Conservation (phyloP, 106 monocot genomes). For the Platanthera guangdongensis region DNA sequence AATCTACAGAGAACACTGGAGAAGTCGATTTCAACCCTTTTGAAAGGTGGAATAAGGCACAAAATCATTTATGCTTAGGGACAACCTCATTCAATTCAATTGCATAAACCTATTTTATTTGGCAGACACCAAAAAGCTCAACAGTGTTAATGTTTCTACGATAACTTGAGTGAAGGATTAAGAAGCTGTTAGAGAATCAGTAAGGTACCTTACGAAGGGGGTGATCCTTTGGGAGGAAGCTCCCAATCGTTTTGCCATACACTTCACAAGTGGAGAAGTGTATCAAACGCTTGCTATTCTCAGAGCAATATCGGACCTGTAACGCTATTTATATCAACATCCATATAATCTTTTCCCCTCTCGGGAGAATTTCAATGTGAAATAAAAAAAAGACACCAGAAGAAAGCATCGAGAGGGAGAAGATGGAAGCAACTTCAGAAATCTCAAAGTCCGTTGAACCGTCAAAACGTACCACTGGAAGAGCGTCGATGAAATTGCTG, state of each 20-base stretch:
- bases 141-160: background rate
- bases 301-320: constrained; percentile 69
- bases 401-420: background rate
- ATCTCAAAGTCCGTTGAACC: background rate
- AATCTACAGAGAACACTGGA: background rate
- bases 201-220: constrained; percentile 50
- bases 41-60: background rate
- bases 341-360: background rate
- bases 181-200: background rate
- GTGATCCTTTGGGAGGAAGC: constrained; percentile 62
- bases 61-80: background rate
- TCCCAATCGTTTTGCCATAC: constrained; percentile 62
- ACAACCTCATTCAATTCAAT: no score
- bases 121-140: background rate
- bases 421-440: background rate
- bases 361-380: background rate
- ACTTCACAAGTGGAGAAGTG: constrained; percentile 76
- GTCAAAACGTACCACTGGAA: constrained; percentile 46
- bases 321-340: background rate
- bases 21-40: background rate
- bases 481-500: constrained; percentile 76
- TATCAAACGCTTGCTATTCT: constrained; percentile 53
- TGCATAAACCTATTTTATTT: no score
- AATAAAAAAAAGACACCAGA: background rate
- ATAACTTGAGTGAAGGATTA: background rate